Percentiles rank a stretch among this genome's conserved stretches.
phyloP scores from a whole-genome alignment of 2,329 filamentous ascomycete genomes.

The Lecanicillium sp. region DNA sequence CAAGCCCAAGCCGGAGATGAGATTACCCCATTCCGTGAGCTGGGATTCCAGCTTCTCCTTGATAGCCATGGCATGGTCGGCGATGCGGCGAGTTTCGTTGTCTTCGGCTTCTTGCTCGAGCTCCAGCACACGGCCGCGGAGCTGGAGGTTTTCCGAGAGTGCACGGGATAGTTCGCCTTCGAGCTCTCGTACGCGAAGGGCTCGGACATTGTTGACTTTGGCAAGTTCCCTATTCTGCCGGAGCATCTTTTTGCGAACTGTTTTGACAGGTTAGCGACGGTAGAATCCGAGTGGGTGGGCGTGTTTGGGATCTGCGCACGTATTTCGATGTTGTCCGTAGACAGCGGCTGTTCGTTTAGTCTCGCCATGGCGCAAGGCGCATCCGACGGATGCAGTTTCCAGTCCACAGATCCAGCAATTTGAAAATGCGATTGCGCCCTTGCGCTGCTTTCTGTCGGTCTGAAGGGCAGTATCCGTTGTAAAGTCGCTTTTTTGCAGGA shows the following conservation, averaged over 20 bases:
- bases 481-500: too few species aligned
- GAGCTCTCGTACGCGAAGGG: slow-evolving; percentile 66
- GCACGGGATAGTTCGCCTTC: slow-evolving; percentile 69
- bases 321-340: slow-evolving; percentile 63
- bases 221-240: slow-evolving; percentile 81
- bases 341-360: slow-evolving; percentile 66
- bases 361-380: slow-evolving; percentile 58
- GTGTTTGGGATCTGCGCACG: slow-evolving; percentile 42
- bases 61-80: slow-evolving; percentile 61
- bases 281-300: not conserved
- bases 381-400: not conserved
- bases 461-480: too few species aligned
- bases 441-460: too few species aligned
- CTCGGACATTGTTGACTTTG: slow-evolving; percentile 69
- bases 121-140: slow-evolving; percentile 62
- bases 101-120: slow-evolving; percentile 61
- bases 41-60: slow-evolving; percentile 66
- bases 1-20: slow-evolving; percentile 58
- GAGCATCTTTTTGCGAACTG: slow-evolving; percentile 72
- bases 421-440: not conserved
- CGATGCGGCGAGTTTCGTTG: slow-evolving; percentile 49
- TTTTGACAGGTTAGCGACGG: slow-evolving; percentile 13
- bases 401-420: not conserved
- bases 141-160: slow-evolving; percentile 69
- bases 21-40: slow-evolving; percentile 58